Evolutionary conservation across 345 rosid species (phyloP), one percentile per base, ranked within the genome.

Genomic region (Hibiscus trionum): DNA sequence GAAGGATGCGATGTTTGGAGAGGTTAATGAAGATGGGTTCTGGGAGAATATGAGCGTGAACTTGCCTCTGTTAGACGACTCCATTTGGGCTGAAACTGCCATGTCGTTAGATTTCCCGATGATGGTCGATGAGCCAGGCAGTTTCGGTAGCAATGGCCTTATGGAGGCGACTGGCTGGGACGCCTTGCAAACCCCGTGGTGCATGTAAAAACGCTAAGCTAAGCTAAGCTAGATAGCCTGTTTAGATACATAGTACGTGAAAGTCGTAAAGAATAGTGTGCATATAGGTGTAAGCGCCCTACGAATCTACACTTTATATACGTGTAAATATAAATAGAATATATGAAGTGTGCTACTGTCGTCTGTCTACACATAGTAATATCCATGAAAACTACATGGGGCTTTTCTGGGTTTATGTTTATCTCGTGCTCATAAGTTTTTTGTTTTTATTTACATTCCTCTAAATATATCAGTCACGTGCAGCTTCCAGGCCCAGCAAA

Each of bases 1-100:
- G 37, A 64, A 52, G 7, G 73, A 57, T 14, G 55, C 21, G 0
- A 60, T 74, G 65, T 24, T 61, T 17, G 69, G 35, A 17, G 77
- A 27, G 58, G 3, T 16, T 70, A 72, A n/a, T 68, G 77, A 76
- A 60, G 82, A 73, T 57, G 84, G 78, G 55, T 59, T 85, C 8
- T 86, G 90, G 96, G 88, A 80, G 16, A 80, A 90, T 63, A 73
- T 88, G 80, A 84, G 77, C 66, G 73, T 78, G 33, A 85, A 82
- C 63, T 74, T 86, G 75, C 92, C 99, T 11, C 76, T 85, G 11
- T 75, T 75, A 4, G 92, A 90, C 65, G 91, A 90, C 12, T 88
- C 97, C 0, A 90, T 95, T 50, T 95, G 99, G 99, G 77, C 78
- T 61, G 97, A 95, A 75, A 96, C 99, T 3, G 92, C 91, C 44